Evolutionary conservation across 495 filamentous ascomycete species (phyloP), one percentile per base, ranked within the genome.

Genomic region (Daldinia vernicosa): DNA sequence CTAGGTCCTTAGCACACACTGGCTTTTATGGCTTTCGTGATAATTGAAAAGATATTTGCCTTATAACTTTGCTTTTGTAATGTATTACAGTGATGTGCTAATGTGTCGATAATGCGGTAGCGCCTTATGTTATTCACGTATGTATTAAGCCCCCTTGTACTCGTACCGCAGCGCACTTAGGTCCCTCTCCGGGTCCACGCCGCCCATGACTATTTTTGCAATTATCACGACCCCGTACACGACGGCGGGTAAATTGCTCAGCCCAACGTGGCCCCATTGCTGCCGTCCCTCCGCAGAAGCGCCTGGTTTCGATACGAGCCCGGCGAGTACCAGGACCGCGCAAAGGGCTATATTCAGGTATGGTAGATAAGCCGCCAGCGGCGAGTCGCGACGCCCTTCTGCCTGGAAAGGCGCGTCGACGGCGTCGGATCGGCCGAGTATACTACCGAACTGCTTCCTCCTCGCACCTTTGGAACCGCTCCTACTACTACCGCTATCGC

Each of bases 111-210:
- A 14, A 11, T 43, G 53, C 6, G 1, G 11, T 19, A 35, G 6
- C 4, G 9, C 6, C n/a, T 35, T 12, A 26, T 39, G n/a, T 6
- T 39, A 24, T 17, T 9, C 2, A 6, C 7, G 32, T 6, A 58
- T 9, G 9, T 17, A 59, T 24, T 27, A 90, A 57, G 87, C 88
- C 22, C 88, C 88, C 75, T 89, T 90, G 58, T 84, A 88, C 40
- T 79, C 80, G 78, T 90, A 90, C 77, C 76, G 82, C 75, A 88
- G 76, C 57, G 71, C 77, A 24, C 80, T 75, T 65, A 90, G 75
- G 70, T 89, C 87, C 59, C 62, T 67, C 71, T 82, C 83, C 12
- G 87, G 82, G 73, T 89, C 84, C 17, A 89, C 83, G 47, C 84
- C 79, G 3, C 77, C 83, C 82, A 89, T 86, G 32, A 85, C 71